Conservation (phyloP, 257 asterid species). For the Solanum etuberosum region DNA sequence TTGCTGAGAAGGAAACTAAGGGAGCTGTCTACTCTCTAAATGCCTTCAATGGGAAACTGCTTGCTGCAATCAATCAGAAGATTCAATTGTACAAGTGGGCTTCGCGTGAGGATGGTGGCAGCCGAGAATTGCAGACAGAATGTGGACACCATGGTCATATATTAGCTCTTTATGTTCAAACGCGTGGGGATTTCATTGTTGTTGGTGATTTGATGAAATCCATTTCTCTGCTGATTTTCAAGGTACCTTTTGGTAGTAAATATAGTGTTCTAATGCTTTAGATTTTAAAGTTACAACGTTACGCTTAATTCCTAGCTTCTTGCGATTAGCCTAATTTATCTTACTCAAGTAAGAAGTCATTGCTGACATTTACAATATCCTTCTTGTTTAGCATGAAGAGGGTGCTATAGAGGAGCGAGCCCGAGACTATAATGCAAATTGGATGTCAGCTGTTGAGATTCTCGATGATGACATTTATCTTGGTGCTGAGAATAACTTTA, state of each 20-base stretch:
- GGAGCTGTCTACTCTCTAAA: slow-evolving; percentile 96
- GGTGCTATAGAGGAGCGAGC: slow-evolving; percentile 99
- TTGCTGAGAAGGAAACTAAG: slow-evolving; percentile 94
- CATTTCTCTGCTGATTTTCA: slow-evolving; percentile 81
- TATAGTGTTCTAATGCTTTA: not conserved
- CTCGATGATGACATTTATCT: slow-evolving; percentile 87
- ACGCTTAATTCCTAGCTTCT: not conserved
- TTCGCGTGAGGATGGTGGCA: slow-evolving; percentile 75
- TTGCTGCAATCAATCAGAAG: slow-evolving; percentile 97
- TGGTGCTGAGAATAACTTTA: slow-evolving; percentile 84
- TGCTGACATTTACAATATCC: not conserved
- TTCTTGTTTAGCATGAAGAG: slow-evolving; percentile 68
- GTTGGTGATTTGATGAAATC: slow-evolving; percentile 98
- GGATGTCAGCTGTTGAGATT: slow-evolving; percentile 99
- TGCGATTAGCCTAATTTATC: not conserved
- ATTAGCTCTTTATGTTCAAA: slow-evolving; percentile 94
- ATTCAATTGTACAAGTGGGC: slow-evolving; percentile 93
- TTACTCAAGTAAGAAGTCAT: not conserved
- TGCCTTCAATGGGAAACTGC: slow-evolving; percentile 86
- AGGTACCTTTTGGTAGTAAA: slow-evolving; percentile 34
- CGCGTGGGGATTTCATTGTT: slow-evolving; percentile 93
- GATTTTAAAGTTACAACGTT: not conserved
- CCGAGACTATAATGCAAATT: slow-evolving; percentile 91
- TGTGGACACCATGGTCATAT: slow-evolving; percentile 98
- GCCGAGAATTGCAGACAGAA: slow-evolving; percentile 91